phyloP scores from a whole-genome alignment of 2,329 filamentous ascomycete species.

The Hypoxylon sp. region DNA sequence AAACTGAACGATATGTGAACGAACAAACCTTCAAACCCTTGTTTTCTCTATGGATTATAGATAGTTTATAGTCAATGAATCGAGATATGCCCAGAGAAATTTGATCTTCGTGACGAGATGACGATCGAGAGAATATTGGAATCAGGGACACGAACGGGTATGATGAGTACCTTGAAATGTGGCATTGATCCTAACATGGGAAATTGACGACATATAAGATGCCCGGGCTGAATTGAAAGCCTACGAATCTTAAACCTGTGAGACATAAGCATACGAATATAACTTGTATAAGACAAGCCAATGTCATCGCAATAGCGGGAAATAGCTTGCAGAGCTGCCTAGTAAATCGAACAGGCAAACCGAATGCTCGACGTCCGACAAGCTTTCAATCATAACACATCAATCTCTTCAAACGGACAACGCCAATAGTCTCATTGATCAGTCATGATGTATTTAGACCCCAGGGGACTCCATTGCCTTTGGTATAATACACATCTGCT shows the following conservation, averaged over 20 bases:
- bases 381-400: background rate
- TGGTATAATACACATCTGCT: slow-evolving; percentile 42
- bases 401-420: background rate
- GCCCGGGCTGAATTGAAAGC: background rate
- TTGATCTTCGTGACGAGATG: background rate
- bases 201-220: background rate
- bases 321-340: background rate
- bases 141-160: background rate
- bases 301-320: background rate
- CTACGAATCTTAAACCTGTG: background rate
- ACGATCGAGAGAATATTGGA: background rate
- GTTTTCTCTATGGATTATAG: background rate
- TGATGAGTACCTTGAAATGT: background rate
- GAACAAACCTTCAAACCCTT: background rate
- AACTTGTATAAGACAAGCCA: background rate
- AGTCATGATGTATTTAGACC: slow-evolving; percentile 41
- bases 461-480: slow-evolving; percentile 42
- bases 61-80: background rate
- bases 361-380: background rate
- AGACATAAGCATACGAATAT: background rate
- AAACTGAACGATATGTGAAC: background rate
- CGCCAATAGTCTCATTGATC: slow-evolving; percentile 11
- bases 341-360: background rate
- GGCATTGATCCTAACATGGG: background rate
- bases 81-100: background rate